phyloP scores from a whole-genome alignment of 805 yeast species.

The Starmerella apicola region DNA sequence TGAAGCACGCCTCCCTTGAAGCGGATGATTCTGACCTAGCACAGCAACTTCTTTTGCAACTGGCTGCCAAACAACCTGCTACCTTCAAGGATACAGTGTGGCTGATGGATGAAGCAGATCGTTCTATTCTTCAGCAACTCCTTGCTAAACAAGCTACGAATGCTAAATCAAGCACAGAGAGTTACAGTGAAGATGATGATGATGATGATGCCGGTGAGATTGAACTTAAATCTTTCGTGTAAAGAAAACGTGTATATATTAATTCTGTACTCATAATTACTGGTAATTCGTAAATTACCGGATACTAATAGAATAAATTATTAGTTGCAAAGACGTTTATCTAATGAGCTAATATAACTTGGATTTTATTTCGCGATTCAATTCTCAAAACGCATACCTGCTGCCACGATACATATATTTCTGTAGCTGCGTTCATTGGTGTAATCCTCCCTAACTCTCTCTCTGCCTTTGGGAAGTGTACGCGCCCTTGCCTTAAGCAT shows the following conservation, averaged over 20 bases:
- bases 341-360: too few relatives aligned
- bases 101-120: conserved; percentile 30
- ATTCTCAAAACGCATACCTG: too few relatives aligned
- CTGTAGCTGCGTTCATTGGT: too few relatives aligned
- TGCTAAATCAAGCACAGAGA: conserved; percentile 6
- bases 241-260: conserved; percentile 1
- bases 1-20: conserved; percentile 1
- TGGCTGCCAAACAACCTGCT: conserved; percentile 24
- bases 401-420: too few relatives aligned
- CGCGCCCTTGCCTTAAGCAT: too few relatives aligned
- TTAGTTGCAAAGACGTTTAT: too few relatives aligned
- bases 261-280: too few relatives aligned
- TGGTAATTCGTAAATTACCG: too few relatives aligned
- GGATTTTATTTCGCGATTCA: too few relatives aligned
- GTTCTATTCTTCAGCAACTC: conserved; percentile 14
- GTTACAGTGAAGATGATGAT: conserved; percentile 5
- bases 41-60: conserved; percentile 23
- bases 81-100: conserved; percentile 32
- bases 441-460: too few relatives aligned
- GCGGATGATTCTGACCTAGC: not conserved
- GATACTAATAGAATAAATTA: too few relatives aligned
- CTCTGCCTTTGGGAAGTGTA: too few relatives aligned
- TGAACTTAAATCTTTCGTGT: conserved; percentile 38
- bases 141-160: conserved; percentile 8
- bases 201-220: conserved; percentile 30